Evolutionary conservation across 2,329 filamentous ascomycete species (phyloP), one percentile per base, ranked within the genome.

Genomic region (Calcarisporium arbuscula): DNA sequence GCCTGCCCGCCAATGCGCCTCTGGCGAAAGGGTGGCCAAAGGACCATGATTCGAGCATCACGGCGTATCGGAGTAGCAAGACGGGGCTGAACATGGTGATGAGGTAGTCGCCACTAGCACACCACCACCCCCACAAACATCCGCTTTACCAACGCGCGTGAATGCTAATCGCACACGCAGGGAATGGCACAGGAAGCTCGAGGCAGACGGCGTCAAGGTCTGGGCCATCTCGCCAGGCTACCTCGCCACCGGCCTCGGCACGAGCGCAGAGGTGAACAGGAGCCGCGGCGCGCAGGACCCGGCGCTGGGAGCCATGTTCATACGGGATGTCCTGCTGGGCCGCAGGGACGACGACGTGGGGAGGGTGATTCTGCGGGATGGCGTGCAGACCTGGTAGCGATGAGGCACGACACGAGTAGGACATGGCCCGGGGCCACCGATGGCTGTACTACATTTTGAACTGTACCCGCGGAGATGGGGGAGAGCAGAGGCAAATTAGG

Each of bases 1-100:
- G 53, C n/a, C 47, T 48, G 2, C 45, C 48, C 2, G 21, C 38
- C 8, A 59, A 54, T 28, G 29, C 22, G 26, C 12, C 34, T 7
- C 53, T 54, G 3, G 42, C 41, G 5, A 54, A 54, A 5, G 68
- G 68, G 1, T 72, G 68, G 67, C 68, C 67, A 0, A 71, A 72
- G 51, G 15, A 17, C 9, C 5, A 15, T 30, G 32, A 19, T 8
- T 19, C 9, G 11, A 34, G 43, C 10, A 37, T 39, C 6, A 33
- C 35, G n/a, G 38, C 34, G 12, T 44, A 44, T 29, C 34, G 43
- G 12, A 28, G 20, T 26, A 39, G 36, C 28, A 46, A 44, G 37
- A 37, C 42, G 17, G 39, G 33, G 5, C n/a, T 46, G 19, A 43
- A 36, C 34, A 45, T 47, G 44, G 28, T 47, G 19, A 34, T 42